Evolutionary conservation across 2,329 filamentous ascomycete genomes (phyloP).

Genomic region (Paraconiothyrium sp.): DNA sequence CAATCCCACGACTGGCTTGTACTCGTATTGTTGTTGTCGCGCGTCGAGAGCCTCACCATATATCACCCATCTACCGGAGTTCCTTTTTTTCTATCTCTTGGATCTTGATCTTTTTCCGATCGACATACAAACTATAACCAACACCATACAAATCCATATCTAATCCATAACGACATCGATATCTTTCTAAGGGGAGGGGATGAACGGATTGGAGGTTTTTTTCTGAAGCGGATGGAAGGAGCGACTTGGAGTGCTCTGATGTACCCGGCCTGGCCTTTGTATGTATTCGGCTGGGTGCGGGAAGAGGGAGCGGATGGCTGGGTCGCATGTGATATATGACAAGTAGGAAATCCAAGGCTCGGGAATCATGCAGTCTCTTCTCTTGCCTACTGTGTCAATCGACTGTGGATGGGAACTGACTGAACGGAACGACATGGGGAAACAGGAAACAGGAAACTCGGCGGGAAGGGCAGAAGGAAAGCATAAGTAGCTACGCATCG

Average conservation of each 20-base stretch:
- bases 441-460: no score
- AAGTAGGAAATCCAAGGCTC: background rate
- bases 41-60: conserved; percentile 49
- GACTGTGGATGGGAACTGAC: background rate
- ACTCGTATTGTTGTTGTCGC: conserved; percentile 23
- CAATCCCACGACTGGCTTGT: conserved; percentile 18
- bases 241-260: background rate
- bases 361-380: background rate
- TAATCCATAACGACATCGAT: conserved; percentile 25
- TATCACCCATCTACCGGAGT: conserved; percentile 31
- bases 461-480: no score
- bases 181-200: background rate
- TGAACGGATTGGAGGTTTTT: conserved; percentile 17
- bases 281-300: conserved; percentile 4
- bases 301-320: background rate
- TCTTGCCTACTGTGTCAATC: background rate
- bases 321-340: background rate
- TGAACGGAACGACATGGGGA: no score
- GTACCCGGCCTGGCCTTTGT: conserved; percentile 1
- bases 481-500: no score
- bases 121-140: conserved; percentile 19
- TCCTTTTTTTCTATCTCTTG: conserved; percentile 16
- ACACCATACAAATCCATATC: background rate
- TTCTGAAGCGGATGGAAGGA: background rate
- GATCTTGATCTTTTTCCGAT: conserved; percentile 25